Evolutionary conservation across 805 yeast species (phyloP), one percentile per base, ranked within the genome.

Genomic region (Hemisphaericaspora nanyangensis): DNA sequence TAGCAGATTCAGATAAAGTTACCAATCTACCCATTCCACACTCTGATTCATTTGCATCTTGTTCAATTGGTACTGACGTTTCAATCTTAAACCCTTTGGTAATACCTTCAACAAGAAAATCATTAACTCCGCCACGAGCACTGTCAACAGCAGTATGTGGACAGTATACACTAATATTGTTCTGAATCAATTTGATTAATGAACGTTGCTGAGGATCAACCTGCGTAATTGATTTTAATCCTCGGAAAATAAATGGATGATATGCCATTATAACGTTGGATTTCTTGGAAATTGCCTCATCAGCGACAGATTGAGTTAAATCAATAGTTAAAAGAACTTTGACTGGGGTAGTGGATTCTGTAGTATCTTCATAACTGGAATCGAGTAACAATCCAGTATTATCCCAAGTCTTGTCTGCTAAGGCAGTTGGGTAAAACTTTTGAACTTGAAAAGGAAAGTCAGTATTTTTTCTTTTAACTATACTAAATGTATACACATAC

Each of bases 141-240:
- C 97, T 91, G 61, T 93, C 99, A 3, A 93, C 85, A 0, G 98
- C 89, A 1, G 99, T 91, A 56, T 93, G 99, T 18, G 99, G 99
- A 39, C 83, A 83, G 58, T 93, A 93, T 1, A 93, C 99, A 35
- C 89, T 77, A 40, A 93, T 76, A n/a, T 86, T 85, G 43, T 80
- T 73, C 47, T 80, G 81, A 37, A 88, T 81, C 51, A 93, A 70
- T 39, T 75, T 74, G 29, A 91, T 58, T 38, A 91, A 67, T 5
- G 95, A 85, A 17, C 63, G 63, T 54, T 93, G 97, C 58, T 93
- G 98, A 0, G 96, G 82, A 50, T 88, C 84, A 2, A 50, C 37
- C 2, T 60, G 53, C 3, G 80, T 74, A 42, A 93, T 74, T 10
- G 79, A 64, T 58, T 90, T 93, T 61, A 93, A 76, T 1, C 95